phyloP scores from a whole-genome alignment of 2,329 filamentous ascomycete species.

The Fusarium oligoseptatum region DNA sequence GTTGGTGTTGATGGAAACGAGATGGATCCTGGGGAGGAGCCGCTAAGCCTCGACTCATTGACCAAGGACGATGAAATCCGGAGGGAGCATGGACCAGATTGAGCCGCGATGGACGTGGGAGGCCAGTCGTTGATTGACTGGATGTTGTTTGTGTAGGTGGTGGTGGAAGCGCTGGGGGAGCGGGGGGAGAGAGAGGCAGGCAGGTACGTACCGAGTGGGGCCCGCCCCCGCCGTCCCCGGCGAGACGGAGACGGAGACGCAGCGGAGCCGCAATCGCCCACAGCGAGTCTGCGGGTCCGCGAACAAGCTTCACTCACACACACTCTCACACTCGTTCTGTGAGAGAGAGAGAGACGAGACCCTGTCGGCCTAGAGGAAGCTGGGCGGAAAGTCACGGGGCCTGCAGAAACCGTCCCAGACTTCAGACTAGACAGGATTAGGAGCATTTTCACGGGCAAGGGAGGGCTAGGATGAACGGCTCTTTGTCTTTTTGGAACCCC shows the following conservation, averaged over 20 bases:
- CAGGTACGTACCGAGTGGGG: constrained; percentile 21
- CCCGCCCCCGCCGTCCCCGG: constrained; percentile 33
- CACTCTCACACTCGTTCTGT: neutral
- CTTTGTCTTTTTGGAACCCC: constrained; percentile 4
- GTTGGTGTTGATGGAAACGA: constrained; percentile 1
- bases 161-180: constrained; percentile 12
- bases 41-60: neutral
- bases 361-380: constrained; percentile 42
- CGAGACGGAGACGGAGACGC: constrained; percentile 45
- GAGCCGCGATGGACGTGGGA: constrained; percentile 4
- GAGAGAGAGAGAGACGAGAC: neutral
- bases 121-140: neutral
- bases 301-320: constrained; percentile 19
- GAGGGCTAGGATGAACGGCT: constrained; percentile 39
- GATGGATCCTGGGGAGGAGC: neutral
- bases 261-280: constrained; percentile 47
- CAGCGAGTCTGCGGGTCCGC: constrained; percentile 45
- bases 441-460: neutral
- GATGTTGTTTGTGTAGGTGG: neutral
- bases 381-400: constrained; percentile 37
- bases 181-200: constrained; percentile 5
- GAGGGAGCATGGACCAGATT: constrained; percentile 1
- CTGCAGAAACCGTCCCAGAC: neutral
- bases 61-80: constrained; percentile 6
- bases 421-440: constrained; percentile 18